Percentiles rank a stretch among this genome's conserved stretches.
These are phyloP conservation scores for Phyllosticta capitalensis DNA, from an alignment of 2,329 filamentous ascomycete species.

Conservation along the genomic window DNA sequence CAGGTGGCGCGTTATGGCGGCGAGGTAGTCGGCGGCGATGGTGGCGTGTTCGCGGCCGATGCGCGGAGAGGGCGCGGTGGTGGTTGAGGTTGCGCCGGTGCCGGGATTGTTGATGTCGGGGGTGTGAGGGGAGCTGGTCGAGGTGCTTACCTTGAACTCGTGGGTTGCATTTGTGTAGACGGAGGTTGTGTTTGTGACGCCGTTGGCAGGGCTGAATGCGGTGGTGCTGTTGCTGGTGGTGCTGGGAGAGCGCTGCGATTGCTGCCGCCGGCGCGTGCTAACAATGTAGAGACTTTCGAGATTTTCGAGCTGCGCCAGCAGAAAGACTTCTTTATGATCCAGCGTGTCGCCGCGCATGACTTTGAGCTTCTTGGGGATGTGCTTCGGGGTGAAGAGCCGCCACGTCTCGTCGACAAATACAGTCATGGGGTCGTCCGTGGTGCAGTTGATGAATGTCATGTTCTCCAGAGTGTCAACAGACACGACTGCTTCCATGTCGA, in stretches of 20 bases:
- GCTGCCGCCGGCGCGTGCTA: constrained; percentile 24
- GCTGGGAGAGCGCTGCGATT: constrained; percentile 17
- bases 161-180: background rate
- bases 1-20: constrained; percentile 42
- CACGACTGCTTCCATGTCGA: constrained; percentile 36
- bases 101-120: constrained; percentile 17
- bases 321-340: constrained; percentile 35
- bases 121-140: too few species aligned
- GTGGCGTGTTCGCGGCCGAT: constrained; percentile 4
- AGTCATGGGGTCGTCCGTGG: constrained; percentile 27
- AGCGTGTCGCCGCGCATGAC: constrained; percentile 40
- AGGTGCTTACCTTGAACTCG: background rate
- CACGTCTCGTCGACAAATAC: constrained; percentile 50
- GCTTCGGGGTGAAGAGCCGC: constrained; percentile 25
- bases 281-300: constrained; percentile 47
- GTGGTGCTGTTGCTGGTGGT: constrained; percentile 22
- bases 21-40: constrained; percentile 38
- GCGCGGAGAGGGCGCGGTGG: constrained; percentile 1
- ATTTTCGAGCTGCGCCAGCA: constrained; percentile 33
- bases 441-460: constrained; percentile 43
- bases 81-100: background rate
- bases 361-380: constrained; percentile 32
- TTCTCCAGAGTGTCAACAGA: constrained; percentile 35
- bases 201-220: constrained; percentile 12
- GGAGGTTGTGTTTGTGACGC: background rate